Evolutionary conservation across 345 rosid species (phyloP).

Genomic region (Citrus hindsii): DNA sequence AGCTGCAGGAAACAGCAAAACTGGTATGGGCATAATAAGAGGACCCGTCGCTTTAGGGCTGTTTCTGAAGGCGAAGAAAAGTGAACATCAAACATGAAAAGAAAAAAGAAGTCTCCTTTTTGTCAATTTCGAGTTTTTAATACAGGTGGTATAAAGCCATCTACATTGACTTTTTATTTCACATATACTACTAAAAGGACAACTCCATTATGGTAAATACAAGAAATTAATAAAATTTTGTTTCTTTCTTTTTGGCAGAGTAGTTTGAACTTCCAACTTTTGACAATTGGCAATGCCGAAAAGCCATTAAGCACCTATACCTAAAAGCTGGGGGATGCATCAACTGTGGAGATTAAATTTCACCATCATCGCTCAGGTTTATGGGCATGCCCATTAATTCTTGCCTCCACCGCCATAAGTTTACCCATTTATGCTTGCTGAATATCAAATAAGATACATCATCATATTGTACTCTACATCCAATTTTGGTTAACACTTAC

Average conservation of each 20-base stretch:
- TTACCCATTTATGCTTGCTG: too few species aligned
- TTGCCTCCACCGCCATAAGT: too few species aligned
- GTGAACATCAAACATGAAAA: neutral
- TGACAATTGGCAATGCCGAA: neutral
- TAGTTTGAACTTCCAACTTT: too few species aligned
- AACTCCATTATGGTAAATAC: neutral
- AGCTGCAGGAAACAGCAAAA: neutral
- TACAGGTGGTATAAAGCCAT: neutral
- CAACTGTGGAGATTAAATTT: too few species aligned
- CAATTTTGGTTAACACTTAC: too few species aligned
- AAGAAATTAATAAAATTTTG: neutral
- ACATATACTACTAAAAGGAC: neutral
- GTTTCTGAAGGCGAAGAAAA: neutral
- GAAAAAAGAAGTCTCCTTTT: neutral
- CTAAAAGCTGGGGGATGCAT: too few species aligned
- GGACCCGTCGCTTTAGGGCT: conserved; percentile 14
- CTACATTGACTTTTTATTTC: neutral
- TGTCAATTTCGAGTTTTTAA: conserved; percentile 10
- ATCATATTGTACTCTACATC: too few species aligned
- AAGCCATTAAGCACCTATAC: too few species aligned
- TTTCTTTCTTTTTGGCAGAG: too few species aligned
- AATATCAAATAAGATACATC: too few species aligned
- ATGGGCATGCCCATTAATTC: too few species aligned
- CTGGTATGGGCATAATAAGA: neutral
- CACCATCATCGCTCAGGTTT: too few species aligned